These are phyloP conservation scores for Dendrobium officinale DNA, from an alignment of 106 monocot species.

Conservation along the genomic window DNA sequence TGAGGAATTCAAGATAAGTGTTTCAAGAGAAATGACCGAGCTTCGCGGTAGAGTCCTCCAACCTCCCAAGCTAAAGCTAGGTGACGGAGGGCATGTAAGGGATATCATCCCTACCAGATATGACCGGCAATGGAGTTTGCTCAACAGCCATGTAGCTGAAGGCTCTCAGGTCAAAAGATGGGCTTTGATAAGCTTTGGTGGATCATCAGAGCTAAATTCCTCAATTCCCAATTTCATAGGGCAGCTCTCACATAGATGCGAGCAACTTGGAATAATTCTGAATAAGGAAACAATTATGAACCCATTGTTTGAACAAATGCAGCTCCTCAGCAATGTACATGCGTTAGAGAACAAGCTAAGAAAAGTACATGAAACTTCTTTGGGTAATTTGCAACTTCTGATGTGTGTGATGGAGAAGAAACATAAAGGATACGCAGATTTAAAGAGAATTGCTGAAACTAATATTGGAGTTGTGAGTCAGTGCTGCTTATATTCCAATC, in stretches of 20 bases:
- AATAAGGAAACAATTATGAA: constrained; percentile 35
- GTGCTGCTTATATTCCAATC: constrained; percentile 75
- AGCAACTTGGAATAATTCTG: constrained; percentile 63
- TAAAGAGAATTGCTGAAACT: constrained; percentile 88
- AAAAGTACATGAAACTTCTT: constrained; percentile 52
- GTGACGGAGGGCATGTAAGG: constrained; percentile 57
- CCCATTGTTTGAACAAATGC: constrained; percentile 57
- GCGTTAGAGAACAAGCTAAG: constrained; percentile 53
- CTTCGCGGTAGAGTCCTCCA: constrained; percentile 78
- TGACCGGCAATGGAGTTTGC: constrained; percentile 89
- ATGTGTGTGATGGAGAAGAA: constrained; percentile 90
- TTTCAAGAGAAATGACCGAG: constrained; percentile 80
- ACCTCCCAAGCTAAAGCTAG: constrained; percentile 84
- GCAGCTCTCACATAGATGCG: constrained; percentile 58
- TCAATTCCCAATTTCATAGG: constrained; percentile 57
- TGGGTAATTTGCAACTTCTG: constrained; percentile 61
- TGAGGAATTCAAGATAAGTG: constrained; percentile 59
- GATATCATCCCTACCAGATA: constrained; percentile 65
- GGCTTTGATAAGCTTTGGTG: constrained; percentile 84
- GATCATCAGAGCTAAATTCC: constrained; percentile 49
- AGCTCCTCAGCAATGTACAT: constrained; percentile 42
- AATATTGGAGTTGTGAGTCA: constrained; percentile 72
- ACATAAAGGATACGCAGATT: constrained; percentile 77
- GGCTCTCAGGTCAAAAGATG: constrained; percentile 62
- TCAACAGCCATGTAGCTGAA: constrained; percentile 84